phyloP scores from a whole-genome alignment of 805 yeast genomes.

The Saccharomycopsis selenospora region DNA sequence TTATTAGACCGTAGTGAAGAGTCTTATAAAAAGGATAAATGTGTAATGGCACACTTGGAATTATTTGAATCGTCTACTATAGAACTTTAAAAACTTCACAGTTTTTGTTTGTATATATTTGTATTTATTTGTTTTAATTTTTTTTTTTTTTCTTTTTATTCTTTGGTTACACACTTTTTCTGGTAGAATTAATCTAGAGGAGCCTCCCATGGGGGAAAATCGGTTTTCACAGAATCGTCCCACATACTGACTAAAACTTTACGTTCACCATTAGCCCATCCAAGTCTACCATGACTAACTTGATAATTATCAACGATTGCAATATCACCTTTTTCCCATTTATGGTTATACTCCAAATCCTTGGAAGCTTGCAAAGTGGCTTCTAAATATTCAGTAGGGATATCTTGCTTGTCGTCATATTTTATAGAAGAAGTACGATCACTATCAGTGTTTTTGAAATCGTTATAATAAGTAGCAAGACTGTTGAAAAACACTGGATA shows the following conservation, averaged over 20 bases:
- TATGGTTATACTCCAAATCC: constrained; percentile 26
- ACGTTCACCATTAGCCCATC: constrained; percentile 28
- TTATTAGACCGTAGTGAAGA: constrained; percentile 40
- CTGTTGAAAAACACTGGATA: constrained; percentile 27
- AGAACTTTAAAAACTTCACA: too few relatives aligned
- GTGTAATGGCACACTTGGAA: constrained; percentile 30
- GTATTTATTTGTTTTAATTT: too few relatives aligned
- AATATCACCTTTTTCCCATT: constrained; percentile 31
- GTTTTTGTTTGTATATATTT: too few relatives aligned
- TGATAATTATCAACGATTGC: constrained; percentile 32
- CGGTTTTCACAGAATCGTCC: constrained; percentile 23
- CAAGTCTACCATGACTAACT: constrained; percentile 31
- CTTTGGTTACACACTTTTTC: too few relatives aligned
- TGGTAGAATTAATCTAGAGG: too few relatives aligned
- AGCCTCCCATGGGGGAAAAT: constrained; percentile 1
- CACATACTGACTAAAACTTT: constrained; percentile 33
- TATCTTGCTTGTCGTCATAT: constrained; percentile 25
- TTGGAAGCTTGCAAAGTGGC: constrained; percentile 21
- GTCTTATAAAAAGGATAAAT: constrained; percentile 32
- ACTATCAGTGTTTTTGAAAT: constrained; percentile 14
- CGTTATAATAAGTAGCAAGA: constrained; percentile 24
- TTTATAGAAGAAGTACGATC: constrained; percentile 11
- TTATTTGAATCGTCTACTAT: constrained; percentile 34
- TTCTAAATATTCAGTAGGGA: constrained; percentile 23
- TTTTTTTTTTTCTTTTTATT: too few relatives aligned